These are phyloP conservation scores for Globisporangium nagaii DNA, from an alignment of 352 stramenopile species.

Conservation along the genomic window DNA sequence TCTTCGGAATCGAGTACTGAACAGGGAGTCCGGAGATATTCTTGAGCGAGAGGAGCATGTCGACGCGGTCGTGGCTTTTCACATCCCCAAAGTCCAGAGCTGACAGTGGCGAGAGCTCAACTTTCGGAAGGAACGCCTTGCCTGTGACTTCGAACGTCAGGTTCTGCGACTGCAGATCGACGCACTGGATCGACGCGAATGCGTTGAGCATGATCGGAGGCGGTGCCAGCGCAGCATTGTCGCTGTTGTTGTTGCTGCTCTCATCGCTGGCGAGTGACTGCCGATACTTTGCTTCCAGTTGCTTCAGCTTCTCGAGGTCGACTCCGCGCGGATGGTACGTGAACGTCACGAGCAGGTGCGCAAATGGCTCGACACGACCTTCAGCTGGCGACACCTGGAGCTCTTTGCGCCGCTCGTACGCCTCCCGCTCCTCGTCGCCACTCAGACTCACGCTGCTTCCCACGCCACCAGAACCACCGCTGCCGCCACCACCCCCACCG, in stretches of 20 bases:
- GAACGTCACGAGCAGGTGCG: constrained; percentile 35
- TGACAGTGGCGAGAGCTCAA: constrained; percentile 35
- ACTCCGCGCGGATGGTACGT: constrained; percentile 39
- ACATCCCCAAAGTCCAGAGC: constrained; percentile 83
- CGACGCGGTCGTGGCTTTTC: constrained; percentile 62
- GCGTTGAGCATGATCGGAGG: constrained; percentile 34
- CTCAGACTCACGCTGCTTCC: neutral
- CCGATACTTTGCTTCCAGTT: constrained; percentile 16
- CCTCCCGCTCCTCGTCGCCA: constrained; percentile 55
- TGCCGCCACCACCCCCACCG: constrained; percentile 2
- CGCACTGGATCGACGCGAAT: constrained; percentile 70
- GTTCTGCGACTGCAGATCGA: constrained; percentile 61
- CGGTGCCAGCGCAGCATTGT: constrained; percentile 8
- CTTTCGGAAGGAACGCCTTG: constrained; percentile 43
- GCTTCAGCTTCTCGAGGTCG: constrained; percentile 23
- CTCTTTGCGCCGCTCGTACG: constrained; percentile 64
- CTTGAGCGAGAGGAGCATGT: constrained; percentile 84
- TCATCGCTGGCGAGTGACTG: constrained; percentile 8
- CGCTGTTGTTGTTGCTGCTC: constrained; percentile 8
- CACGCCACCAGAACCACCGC: neutral
- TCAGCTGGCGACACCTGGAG: constrained; percentile 48
- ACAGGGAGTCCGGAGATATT: constrained; percentile 71
- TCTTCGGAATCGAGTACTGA: constrained; percentile 50
- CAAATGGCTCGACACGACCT: constrained; percentile 62
- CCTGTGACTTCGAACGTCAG: constrained; percentile 72